phyloP scores from a whole-genome alignment of 805 yeast species.

The Kuraishia molischiana region DNA sequence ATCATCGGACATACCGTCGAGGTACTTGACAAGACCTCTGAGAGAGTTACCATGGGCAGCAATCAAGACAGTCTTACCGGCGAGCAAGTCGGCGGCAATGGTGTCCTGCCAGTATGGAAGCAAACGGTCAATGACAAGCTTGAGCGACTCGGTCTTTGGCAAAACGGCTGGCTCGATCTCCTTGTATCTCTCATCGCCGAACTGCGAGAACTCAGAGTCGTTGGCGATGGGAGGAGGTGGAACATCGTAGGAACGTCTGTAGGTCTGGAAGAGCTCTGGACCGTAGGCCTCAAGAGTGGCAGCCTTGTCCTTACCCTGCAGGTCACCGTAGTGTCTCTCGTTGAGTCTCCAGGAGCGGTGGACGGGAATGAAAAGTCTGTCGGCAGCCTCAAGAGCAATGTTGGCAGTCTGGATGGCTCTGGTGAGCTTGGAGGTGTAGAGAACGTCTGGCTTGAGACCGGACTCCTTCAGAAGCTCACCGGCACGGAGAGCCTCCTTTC shows the following conservation, averaged over 20 bases:
- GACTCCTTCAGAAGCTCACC: slow-evolving; percentile 88
- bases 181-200: slow-evolving; percentile 74
- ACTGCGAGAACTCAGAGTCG: slow-evolving; percentile 75
- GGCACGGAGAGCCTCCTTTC: slow-evolving; percentile 85
- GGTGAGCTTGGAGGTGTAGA: slow-evolving; percentile 83
- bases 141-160: slow-evolving; percentile 92
- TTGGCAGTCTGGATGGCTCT: slow-evolving; percentile 97
- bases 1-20: slow-evolving; percentile 85
- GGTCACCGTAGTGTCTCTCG: slow-evolving; percentile 98
- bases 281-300: slow-evolving; percentile 83
- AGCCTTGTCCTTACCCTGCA: slow-evolving; percentile 98
- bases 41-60: slow-evolving; percentile 99
- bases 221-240: slow-evolving; percentile 89
- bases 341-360: slow-evolving; percentile 96
- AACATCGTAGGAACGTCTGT: slow-evolving; percentile 95
- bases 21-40: slow-evolving; percentile 92
- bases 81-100: slow-evolving; percentile 75
- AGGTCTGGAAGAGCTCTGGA: slow-evolving; percentile 85
- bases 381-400: slow-evolving; percentile 84
- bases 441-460: slow-evolving; percentile 74
- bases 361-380: slow-evolving; percentile 84
- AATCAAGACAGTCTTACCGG: slow-evolving; percentile 82
- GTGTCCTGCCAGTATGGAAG: slow-evolving; percentile 96
- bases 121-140: slow-evolving; percentile 90
- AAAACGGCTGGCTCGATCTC: slow-evolving; percentile 77